Evolutionary conservation across 345 rosid genomes (phyloP).

Genomic region (Clarkia xantiana): DNA sequence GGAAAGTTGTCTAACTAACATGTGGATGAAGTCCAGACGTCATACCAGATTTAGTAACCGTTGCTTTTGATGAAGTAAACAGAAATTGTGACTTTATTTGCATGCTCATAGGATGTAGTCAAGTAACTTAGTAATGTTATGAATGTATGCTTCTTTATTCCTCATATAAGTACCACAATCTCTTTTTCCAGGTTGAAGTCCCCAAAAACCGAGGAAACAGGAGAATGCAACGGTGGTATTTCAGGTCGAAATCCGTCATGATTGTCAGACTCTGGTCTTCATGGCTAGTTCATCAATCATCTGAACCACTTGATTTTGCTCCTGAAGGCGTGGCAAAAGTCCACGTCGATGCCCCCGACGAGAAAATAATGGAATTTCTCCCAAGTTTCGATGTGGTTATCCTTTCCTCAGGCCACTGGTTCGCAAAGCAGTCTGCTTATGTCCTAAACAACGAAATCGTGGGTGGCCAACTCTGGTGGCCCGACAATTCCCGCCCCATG

Average conservation of each 20-base stretch:
- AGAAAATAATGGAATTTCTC: conserved; percentile 53
- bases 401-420: conserved; percentile 96
- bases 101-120: too few relatives aligned
- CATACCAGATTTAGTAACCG: too few relatives aligned
- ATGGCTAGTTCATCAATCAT: conserved; percentile 72
- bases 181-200: conserved; percentile 63
- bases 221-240: conserved; percentile 78
- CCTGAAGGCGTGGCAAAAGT: conserved; percentile 68
- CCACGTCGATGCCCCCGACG: conserved; percentile 76
- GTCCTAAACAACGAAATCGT: conserved; percentile 65
- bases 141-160: neutral
- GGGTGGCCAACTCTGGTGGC: conserved; percentile 97
- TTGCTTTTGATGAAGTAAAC: too few relatives aligned
- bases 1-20: too few relatives aligned
- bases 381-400: conserved; percentile 62
- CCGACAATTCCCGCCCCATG: conserved; percentile 49
- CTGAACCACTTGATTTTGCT: conserved; percentile 53
- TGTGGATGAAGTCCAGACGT: too few relatives aligned
- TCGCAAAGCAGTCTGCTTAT: conserved; percentile 86
- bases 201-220: conserved; percentile 78
- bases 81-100: too few relatives aligned
- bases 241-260: conserved; percentile 55
- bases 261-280: conserved; percentile 90
- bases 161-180: too few relatives aligned
- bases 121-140: too few relatives aligned